A percentile compares a stretch with the other conserved stretches of the same genome.
Evolutionary conservation across 345 rosid species (phyloP).

Genomic region (Cardamine chenopodiifolia): DNA sequence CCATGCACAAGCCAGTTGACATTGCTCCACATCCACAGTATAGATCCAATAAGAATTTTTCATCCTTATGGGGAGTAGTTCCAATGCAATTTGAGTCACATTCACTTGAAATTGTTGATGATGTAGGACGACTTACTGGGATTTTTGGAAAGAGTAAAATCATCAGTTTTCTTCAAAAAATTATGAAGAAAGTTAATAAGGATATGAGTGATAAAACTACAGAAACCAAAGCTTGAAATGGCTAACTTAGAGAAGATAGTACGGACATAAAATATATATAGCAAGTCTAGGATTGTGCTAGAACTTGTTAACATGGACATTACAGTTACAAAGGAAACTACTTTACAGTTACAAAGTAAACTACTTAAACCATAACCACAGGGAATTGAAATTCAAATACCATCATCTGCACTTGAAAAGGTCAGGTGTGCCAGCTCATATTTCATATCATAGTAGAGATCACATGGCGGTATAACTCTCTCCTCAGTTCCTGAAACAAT

Average conservation of each 20-base stretch:
- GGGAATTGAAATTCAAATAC: neutral
- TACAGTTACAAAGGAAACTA: neutral
- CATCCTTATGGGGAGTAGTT: neutral
- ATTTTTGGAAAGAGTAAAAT: constrained; percentile 21
- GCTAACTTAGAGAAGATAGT: neutral
- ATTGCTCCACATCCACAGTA: constrained; percentile 56
- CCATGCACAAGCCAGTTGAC: constrained; percentile 56
- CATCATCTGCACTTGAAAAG: neutral
- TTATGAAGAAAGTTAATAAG: neutral
- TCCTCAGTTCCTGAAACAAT: constrained; percentile 33
- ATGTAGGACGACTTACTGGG: constrained; percentile 27
- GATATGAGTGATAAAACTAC: neutral
- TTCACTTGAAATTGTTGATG: constrained; percentile 50
- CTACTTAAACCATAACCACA: neutral
- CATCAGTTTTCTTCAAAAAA: constrained; percentile 3
- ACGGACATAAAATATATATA: too few species aligned
- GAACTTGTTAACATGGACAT: neutral
- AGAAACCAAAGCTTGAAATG: neutral
- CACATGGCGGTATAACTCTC: constrained; percentile 33
- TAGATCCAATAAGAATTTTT: constrained; percentile 44
- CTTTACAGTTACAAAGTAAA: too few species aligned
- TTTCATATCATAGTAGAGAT: constrained; percentile 47
- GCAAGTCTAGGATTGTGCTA: neutral
- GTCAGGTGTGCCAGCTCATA: neutral
- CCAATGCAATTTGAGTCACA: constrained; percentile 32